Base-by-base conservation (phyloP, 805 yeast species). In the Saccharomycopsis lassenensis region DNA sequence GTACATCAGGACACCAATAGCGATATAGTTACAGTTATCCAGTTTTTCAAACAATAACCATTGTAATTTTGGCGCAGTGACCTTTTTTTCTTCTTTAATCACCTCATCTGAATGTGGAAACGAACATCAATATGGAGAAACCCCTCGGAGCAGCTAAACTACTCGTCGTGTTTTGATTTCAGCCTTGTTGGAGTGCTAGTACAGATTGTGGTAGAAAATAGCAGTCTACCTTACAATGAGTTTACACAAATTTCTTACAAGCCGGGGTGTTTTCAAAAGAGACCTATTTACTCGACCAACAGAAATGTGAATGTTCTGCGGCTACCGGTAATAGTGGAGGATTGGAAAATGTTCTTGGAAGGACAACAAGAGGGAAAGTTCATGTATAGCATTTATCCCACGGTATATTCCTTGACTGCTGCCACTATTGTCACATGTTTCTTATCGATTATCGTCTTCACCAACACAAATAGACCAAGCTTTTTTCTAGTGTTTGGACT, bases 361-460 rank as follows among this genome's bases (percentile, higher is more conserved):
- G 39, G 49, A 12, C 54, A 53, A 17, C 47, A 51, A 3, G 49
- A 55, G 41, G 53, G 57, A 4, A 74, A 76, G 1, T 46, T 63
- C 2, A 77, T 70, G 54, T 70, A 69, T 50, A 66, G 79, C 32
- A 62, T 77, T 12, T 78, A 69, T 40, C 75, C 86, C 0, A 63
- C 77, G 25, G 58, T 79, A 1, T 74, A 75, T 49, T 67, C 82
- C 0, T 51, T 79, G 15, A 66, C 83, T 7, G 67, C 75, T 0
- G 75, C 79, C 51, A 71, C 79, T 5, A 78, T 79, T 14, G 67
- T 79, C 4, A 69, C 80, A 3, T 60, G 77, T 54, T 74, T 72
- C 44, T 57, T 77, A 17, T 74, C 86, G 0, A 55, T 81, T 7
- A 65, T 78, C 35, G 72, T 77, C 11, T 66, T 77, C 43, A 70